phyloP scores from a whole-genome alignment of 345 rosid species.

The Brassica juncea region DNA sequence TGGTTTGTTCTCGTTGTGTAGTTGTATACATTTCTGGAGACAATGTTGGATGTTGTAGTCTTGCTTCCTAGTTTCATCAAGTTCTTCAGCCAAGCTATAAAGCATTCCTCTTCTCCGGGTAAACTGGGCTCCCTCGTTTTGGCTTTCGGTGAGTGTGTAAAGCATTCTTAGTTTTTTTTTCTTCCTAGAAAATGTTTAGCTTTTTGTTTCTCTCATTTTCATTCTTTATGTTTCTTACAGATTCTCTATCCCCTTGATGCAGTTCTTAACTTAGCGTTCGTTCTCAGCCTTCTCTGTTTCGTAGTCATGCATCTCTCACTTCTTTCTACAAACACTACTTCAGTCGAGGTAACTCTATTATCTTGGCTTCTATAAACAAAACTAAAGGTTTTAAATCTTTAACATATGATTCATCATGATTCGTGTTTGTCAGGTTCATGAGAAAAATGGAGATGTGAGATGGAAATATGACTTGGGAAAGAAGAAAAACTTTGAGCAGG shows the following conservation, averaged over 20 bases:
- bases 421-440: slow-evolving; percentile 58
- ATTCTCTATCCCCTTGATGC: slow-evolving; percentile 66
- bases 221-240: slow-evolving; percentile 54
- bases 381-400: background rate
- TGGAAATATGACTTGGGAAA: slow-evolving; percentile 90
- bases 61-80: slow-evolving; percentile 72
- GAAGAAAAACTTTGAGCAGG: slow-evolving; percentile 90
- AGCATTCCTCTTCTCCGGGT: slow-evolving; percentile 59
- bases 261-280: slow-evolving; percentile 91
- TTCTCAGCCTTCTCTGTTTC: slow-evolving; percentile 88
- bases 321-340: slow-evolving; percentile 77
- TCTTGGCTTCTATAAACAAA: background rate
- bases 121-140: slow-evolving; percentile 67
- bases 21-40: slow-evolving; percentile 90
- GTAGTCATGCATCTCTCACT: slow-evolving; percentile 81
- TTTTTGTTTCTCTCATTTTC: slow-evolving; percentile 41
- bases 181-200: background rate
- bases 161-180: background rate
- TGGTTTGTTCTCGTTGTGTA: slow-evolving; percentile 7
- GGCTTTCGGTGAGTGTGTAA: slow-evolving; percentile 70
- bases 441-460: slow-evolving; percentile 68
- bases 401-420: background rate
- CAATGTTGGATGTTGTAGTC: slow-evolving; percentile 60
- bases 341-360: slow-evolving; percentile 61
- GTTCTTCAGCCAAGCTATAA: slow-evolving; percentile 60